Conservation (phyloP, 192 early-diverging fungal genomes). For the Rhizophagus sp. region DNA sequence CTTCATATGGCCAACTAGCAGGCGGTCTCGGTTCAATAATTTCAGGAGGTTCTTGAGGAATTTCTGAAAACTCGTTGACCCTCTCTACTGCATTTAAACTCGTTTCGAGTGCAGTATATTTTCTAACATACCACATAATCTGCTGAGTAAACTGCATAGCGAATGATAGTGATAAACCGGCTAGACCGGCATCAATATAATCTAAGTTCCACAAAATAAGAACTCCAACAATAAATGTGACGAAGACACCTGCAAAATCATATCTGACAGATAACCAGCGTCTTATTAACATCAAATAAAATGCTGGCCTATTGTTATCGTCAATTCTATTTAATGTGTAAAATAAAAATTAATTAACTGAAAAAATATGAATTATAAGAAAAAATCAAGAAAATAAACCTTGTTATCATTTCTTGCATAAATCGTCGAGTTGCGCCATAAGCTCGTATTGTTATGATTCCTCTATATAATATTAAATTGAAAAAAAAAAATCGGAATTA, state of each 20-base stretch:
- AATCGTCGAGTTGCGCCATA: conserved; percentile 74
- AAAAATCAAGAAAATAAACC: not conserved
- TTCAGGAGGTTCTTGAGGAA: conserved; percentile 77
- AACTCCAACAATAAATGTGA: conserved; percentile 67
- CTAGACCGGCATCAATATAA: conserved; percentile 70
- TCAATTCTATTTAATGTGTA: conserved; percentile 43
- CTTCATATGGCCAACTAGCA: conserved; percentile 69
- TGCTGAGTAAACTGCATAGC: conserved; percentile 78
- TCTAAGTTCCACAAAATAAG: conserved; percentile 38
- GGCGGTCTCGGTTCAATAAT: conserved; percentile 54
- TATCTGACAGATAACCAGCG: conserved; percentile 82
- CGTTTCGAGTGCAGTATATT: conserved; percentile 81
- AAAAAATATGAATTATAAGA: not conserved
- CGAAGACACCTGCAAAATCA: conserved; percentile 69
- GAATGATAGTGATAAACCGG: conserved; percentile 83
- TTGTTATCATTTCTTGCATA: conserved; percentile 56
- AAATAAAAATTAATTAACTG: conserved; percentile 36
- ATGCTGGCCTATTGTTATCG: conserved; percentile 75
- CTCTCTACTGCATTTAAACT: conserved; percentile 86
- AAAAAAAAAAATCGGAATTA: not conserved
- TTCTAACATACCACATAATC: conserved; percentile 75
- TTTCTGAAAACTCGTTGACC: conserved; percentile 73
- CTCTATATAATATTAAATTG: conserved; percentile 27
- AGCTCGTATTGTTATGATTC: conserved; percentile 81
- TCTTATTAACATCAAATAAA: conserved; percentile 74